Percentiles rank a stretch among this genome's conserved stretches.
phyloP scores from a whole-genome alignment of 805 yeast species.

The Wickerhamomyces strasburgensis region DNA sequence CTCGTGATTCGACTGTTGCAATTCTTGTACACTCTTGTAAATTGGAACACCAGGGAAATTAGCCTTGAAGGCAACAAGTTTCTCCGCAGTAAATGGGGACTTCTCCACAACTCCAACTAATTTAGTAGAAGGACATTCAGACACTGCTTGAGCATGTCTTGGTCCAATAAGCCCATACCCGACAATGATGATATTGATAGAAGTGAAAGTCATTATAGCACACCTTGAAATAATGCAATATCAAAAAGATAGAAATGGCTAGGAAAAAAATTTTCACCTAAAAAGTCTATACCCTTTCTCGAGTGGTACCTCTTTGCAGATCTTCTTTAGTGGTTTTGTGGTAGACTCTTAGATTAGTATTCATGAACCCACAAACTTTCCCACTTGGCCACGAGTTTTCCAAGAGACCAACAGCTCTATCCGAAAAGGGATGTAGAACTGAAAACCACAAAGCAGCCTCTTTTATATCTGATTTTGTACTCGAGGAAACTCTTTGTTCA shows the following conservation, averaged over 20 bases:
- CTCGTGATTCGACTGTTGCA: background rate
- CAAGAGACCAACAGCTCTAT: too few species aligned
- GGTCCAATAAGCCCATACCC: constrained; percentile 22
- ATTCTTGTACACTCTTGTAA: constrained; percentile 2
- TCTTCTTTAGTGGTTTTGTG: constrained; percentile 4
- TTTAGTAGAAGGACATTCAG: constrained; percentile 10
- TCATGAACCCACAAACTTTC: too few species aligned
- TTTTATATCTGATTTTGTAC: too few species aligned
- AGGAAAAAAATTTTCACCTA: too few species aligned
- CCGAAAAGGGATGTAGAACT: too few species aligned
- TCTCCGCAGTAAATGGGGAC: constrained; percentile 8
- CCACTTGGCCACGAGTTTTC: too few species aligned
- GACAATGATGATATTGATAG: constrained; percentile 12
- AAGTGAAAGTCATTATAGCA: background rate
- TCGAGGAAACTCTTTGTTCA: too few species aligned
- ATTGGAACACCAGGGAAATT: constrained; percentile 9
- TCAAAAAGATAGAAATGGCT: background rate
- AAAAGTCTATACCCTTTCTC: too few species aligned
- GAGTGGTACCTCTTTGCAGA: constrained; percentile 8
- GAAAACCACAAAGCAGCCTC: too few species aligned
- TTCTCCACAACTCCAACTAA: constrained; percentile 16
- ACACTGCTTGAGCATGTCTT: constrained; percentile 18
- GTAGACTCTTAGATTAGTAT: background rate
- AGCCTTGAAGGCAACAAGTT: constrained; percentile 6
- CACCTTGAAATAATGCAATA: too few species aligned